Percentiles rank a stretch among this genome's conserved stretches.
Evolutionary conservation across 495 filamentous ascomycete species (phyloP).

Genomic region (Pseudevernia furfuracea): DNA sequence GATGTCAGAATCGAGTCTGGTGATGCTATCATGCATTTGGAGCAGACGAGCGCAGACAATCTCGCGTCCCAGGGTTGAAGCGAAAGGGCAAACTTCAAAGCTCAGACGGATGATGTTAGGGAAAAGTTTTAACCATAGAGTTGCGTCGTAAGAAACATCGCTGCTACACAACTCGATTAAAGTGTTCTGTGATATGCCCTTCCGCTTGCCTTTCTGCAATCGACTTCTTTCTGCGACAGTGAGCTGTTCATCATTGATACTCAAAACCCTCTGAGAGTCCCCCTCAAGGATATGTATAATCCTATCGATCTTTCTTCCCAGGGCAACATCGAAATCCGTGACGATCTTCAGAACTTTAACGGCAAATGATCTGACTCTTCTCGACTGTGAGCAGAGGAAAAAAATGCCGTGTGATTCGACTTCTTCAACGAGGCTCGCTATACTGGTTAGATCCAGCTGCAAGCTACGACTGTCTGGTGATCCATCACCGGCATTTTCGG

Average conservation of each 20-base stretch:
- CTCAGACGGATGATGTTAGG: constrained; percentile 89
- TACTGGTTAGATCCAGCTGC: constrained; percentile 77
- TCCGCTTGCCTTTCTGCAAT: constrained; percentile 81
- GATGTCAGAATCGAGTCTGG: constrained; percentile 64
- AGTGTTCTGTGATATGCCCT: constrained; percentile 74
- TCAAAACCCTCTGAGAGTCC: constrained; percentile 79
- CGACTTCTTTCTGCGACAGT: constrained; percentile 89
- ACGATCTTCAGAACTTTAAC: constrained; percentile 87
- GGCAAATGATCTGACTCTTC: constrained; percentile 78
- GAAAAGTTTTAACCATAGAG: constrained; percentile 95
- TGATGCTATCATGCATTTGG: constrained; percentile 83
- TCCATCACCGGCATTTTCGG: constrained; percentile 53
- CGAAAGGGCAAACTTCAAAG: constrained; percentile 83
- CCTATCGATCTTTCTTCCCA: constrained; percentile 70
- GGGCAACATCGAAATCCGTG: constrained; percentile 84
- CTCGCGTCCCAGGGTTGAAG: constrained; percentile 81
- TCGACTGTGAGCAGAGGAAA: constrained; percentile 93
- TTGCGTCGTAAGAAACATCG: constrained; percentile 88
- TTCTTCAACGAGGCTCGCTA: constrained; percentile 89
- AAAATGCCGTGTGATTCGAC: constrained; percentile 97
- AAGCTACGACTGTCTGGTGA: constrained; percentile 50
- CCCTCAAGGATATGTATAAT: constrained; percentile 89
- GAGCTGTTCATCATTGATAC: constrained; percentile 85
- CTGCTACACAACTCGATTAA: constrained; percentile 92
- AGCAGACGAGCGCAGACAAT: constrained; percentile 84